Base-by-base conservation (phyloP, 768 basidiomycete genomes). In the Psilocybe subaeruginosa region DNA sequence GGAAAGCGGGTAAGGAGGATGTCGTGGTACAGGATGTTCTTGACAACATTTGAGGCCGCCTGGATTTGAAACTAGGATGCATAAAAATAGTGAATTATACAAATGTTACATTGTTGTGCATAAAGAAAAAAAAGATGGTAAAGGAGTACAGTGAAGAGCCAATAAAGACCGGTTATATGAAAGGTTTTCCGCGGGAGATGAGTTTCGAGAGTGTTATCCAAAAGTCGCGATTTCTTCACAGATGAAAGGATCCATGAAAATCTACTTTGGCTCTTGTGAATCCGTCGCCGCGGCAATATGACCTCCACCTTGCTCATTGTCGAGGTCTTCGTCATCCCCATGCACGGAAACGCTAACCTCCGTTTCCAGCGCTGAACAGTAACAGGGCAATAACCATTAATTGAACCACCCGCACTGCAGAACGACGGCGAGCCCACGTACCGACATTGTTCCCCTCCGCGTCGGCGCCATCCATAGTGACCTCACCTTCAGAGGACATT, bases 1-100 rank as follows among this genome's bases (percentile, higher is more conserved):
- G 88, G 88, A 82, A 81, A 66, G 78, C 76, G 16, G 73, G 63
- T 4, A 78, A 77, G 61, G 85, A 88, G 64, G 74, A 73, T 27
- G 67, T 61, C 8, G 49, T 65, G 1, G 73, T 85, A 3, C 73
- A 77, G 5, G 77, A 78, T 16, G 62, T 84, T 12, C 70, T 86
- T 19, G 64, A 58, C n/a, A 64, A 56, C 54, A 47, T 73, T 48
- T 74, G 60, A 65, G n/a, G 31, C 16, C 29, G n/a, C 33, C 50
- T 47, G 41, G 33, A 59, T 43, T 14, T 27, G 27, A 39, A 41
- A 29, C 4, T 4, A 31, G 17, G 45, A 55, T 29, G 31, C 47
- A 60, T 59, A 63, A 49, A 16, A 50, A 58, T 59, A 64, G 41
- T 57, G 33, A 54, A 61, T 56, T 63, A 47, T 66, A 66, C 65